phyloP scores from a whole-genome alignment of 495 filamentous ascomycete genomes.

The Neurospora sp. region DNA sequence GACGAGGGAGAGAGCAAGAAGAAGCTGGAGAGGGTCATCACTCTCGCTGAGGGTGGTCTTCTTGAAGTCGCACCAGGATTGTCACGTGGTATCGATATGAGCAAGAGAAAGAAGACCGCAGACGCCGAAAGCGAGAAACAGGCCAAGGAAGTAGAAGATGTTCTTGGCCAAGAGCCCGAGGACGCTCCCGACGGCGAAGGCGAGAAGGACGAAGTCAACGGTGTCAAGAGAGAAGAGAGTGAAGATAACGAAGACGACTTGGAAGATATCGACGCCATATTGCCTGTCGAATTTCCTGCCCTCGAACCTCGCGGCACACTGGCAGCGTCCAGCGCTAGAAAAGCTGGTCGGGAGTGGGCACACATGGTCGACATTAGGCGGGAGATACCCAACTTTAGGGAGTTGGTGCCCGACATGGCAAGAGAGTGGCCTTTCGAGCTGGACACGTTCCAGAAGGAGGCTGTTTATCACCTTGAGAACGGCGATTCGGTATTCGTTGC shows the following conservation, averaged over 20 bases:
- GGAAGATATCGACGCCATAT: slow-evolving; percentile 81
- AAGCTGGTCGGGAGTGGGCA: slow-evolving; percentile 82
- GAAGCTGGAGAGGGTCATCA: slow-evolving; percentile 69
- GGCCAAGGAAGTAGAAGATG: slow-evolving; percentile 63
- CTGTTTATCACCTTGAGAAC: slow-evolving; percentile 91
- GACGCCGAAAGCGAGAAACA: slow-evolving; percentile 35
- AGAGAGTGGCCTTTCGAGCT: slow-evolving; percentile 94
- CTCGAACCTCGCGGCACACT: slow-evolving; percentile 74
- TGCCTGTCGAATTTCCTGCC: slow-evolving; percentile 89
- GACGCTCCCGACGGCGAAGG: slow-evolving; percentile 36
- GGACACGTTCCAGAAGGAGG: slow-evolving; percentile 97
- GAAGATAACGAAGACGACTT: slow-evolving; percentile 40
- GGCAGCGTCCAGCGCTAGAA: slow-evolving; percentile 57
- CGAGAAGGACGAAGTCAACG: slow-evolving; percentile 31
- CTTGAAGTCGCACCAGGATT: slow-evolving; percentile 80
- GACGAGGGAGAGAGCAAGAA: slow-evolving; percentile 32
- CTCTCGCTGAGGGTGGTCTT: slow-evolving; percentile 67
- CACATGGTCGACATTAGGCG: slow-evolving; percentile 94
- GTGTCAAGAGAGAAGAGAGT: slow-evolving; percentile 41
- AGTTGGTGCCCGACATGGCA: slow-evolving; percentile 93
- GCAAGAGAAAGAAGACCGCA: slow-evolving; percentile 49
- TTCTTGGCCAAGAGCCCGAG: slow-evolving; percentile 59
- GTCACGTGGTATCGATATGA: slow-evolving; percentile 63
- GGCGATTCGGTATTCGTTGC: slow-evolving; percentile 98
- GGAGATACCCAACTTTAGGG: slow-evolving; percentile 80